A percentile compares a stretch with the other conserved stretches of the same genome.
Evolutionary conservation across 768 basidiomycete species (phyloP).

Genomic region (Leccinum broughii): DNA sequence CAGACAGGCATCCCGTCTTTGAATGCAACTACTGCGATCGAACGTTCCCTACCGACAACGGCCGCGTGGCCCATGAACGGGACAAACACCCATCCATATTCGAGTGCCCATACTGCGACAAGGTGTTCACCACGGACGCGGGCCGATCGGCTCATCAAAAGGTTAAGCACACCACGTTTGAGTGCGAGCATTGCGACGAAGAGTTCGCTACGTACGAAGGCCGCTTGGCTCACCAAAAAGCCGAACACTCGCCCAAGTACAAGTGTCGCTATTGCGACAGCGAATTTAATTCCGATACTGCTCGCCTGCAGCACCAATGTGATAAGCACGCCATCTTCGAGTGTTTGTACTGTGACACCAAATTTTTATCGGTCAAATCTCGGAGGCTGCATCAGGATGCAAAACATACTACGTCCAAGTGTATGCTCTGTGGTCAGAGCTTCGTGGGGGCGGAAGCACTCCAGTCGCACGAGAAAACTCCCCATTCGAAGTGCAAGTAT

Average conservation of each 20-base stretch:
- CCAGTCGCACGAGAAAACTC: neutral
- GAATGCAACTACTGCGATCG: conserved; percentile 21
- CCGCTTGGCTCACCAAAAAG: conserved; percentile 10
- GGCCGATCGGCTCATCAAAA: conserved; percentile 15
- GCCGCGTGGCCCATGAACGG: conserved; percentile 11
- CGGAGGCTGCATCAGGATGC: conserved; percentile 15
- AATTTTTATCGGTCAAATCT: conserved; percentile 5
- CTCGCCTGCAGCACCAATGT: conserved; percentile 10
- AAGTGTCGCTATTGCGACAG: conserved; percentile 14
- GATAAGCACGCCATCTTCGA: conserved; percentile 12
- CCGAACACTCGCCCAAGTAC: conserved; percentile 1
- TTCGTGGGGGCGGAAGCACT: neutral
- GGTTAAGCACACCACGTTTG: conserved; percentile 12
- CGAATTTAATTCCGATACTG: conserved; percentile 6
- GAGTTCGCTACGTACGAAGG: conserved; percentile 7
- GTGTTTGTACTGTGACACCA: conserved; percentile 14
- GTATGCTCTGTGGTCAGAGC: neutral
- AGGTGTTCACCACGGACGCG: conserved; percentile 3
- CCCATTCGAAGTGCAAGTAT: conserved; percentile 7
- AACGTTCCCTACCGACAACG: conserved; percentile 6
- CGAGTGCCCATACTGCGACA: conserved; percentile 17
- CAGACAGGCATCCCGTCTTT: conserved; percentile 11
- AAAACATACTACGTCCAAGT: conserved; percentile 6
- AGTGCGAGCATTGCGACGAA: conserved; percentile 11
- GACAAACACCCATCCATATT: conserved; percentile 12